phyloP scores from a whole-genome alignment of 2,329 filamentous ascomycete genomes.

The Microdochium bolleyi region DNA sequence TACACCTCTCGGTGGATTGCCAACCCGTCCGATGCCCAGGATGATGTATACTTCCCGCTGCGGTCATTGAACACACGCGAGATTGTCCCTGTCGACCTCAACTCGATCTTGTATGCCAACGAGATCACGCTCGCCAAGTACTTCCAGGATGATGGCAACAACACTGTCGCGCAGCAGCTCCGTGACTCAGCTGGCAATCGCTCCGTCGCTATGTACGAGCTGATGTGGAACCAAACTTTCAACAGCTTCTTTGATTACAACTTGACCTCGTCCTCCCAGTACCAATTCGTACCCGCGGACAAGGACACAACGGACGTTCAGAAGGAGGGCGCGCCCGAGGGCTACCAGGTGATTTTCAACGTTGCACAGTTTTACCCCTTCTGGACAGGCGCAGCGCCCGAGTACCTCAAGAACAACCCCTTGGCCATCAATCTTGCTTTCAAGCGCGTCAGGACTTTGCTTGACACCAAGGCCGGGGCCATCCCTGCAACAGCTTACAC shows the following conservation, averaged over 20 bases:
- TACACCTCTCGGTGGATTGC: conserved; percentile 52
- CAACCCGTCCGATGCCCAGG: conserved; percentile 47
- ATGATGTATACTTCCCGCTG: conserved; percentile 57
- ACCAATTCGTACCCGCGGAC: conserved; percentile 44
- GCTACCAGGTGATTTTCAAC: conserved; percentile 49
- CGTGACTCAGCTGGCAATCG: conserved; percentile 38
- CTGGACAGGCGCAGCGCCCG: conserved; percentile 58
- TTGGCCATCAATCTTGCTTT: conserved; percentile 47
- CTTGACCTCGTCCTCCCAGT: conserved; percentile 47
- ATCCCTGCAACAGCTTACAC: conserved; percentile 54
- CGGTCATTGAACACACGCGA: conserved; percentile 52
- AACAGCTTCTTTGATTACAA: conserved; percentile 65
- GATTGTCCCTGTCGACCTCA: conserved; percentile 57
- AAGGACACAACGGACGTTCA: conserved; percentile 33
- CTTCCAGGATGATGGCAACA: conserved; percentile 41
- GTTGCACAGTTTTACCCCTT: conserved; percentile 59
- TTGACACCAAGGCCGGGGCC: conserved; percentile 44
- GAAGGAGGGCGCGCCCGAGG: conserved; percentile 37
- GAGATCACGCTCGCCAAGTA: conserved; percentile 52
- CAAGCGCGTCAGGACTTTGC: conserved; percentile 41
- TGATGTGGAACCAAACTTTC: conserved; percentile 58
- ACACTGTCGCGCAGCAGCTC: conserved; percentile 40
- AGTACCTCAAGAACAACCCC: conserved; percentile 48
- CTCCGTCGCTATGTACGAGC: conserved; percentile 51
- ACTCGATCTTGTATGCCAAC: conserved; percentile 60